Percentiles rank a stretch among this genome's conserved stretches.
Evolutionary conservation across 2,329 filamentous ascomycete genomes (phyloP).

Genomic region (Hypoxylon sp.): DNA sequence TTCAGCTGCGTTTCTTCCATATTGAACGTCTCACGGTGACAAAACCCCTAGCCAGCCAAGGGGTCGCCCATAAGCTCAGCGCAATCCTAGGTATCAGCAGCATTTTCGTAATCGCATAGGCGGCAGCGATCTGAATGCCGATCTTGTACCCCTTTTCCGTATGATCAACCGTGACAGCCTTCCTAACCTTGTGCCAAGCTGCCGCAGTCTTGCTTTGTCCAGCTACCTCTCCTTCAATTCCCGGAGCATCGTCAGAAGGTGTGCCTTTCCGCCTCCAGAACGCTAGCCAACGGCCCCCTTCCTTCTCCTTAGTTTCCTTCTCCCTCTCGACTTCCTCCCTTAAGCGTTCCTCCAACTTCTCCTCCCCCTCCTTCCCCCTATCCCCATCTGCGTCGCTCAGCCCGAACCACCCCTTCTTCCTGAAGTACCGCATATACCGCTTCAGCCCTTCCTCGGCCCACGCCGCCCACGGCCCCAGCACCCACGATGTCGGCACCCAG

Average conservation of each 20-base stretch:
- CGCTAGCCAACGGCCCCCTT: constrained; percentile 51
- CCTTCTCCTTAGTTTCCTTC: constrained; percentile 48
- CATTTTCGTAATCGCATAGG: constrained; percentile 91
- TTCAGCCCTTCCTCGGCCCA: constrained; percentile 73
- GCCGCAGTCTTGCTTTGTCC: constrained; percentile 32
- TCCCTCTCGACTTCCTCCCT: constrained; percentile 47
- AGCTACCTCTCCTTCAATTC: constrained; percentile 56
- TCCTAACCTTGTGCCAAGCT: constrained; percentile 45
- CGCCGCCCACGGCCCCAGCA: constrained; percentile 62
- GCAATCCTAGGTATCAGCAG: constrained; percentile 82
- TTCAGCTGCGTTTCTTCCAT: constrained; percentile 40
- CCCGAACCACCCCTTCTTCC: constrained; percentile 84
- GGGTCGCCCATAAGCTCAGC: constrained; percentile 87
- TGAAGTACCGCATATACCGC: constrained; percentile 82
- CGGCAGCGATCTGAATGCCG: constrained; percentile 81
- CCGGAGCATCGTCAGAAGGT: constrained; percentile 53
- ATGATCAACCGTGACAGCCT: constrained; percentile 46
- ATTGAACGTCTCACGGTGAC: constrained; percentile 55
- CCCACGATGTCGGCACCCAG: constrained; percentile 73
- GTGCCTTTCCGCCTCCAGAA: constrained; percentile 47
- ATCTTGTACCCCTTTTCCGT: constrained; percentile 61
- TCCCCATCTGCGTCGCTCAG: constrained; percentile 56
- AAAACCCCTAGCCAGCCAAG: constrained; percentile 85
- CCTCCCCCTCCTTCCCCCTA: constrained; percentile 36
- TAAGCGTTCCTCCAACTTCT: constrained; percentile 41